A percentile compares a stretch with the other conserved stretches of the same genome.
phyloP scores from a whole-genome alignment of 768 basidiomycete species.

The Lentinula detonsa region DNA sequence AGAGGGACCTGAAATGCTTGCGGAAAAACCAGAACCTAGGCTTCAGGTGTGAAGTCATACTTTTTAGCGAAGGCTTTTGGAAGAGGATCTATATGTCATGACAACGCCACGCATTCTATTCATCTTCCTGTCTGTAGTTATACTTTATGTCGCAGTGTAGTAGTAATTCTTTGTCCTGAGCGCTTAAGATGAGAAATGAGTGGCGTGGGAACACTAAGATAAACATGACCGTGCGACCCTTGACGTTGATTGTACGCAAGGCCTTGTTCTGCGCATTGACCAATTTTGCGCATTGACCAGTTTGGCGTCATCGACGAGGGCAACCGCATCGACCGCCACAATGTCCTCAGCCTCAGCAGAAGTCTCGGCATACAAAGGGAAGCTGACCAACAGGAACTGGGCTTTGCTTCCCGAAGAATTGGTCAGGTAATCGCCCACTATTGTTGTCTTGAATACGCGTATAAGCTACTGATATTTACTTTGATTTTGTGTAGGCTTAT shows the following conservation, averaged over 20 bases:
- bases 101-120: too few species aligned
- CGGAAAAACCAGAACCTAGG: neutral
- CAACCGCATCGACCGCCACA: neutral
- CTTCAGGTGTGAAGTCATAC: neutral
- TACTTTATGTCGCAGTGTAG: too few species aligned
- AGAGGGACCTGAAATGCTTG: neutral
- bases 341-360: neutral
- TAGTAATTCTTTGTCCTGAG: neutral
- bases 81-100: too few species aligned
- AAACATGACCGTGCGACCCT: neutral
- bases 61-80: too few species aligned
- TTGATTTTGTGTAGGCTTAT: neutral
- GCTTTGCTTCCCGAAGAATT: constrained; percentile 4
- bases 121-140: too few species aligned
- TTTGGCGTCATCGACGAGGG: constrained; percentile 3
- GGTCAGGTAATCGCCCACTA: neutral
- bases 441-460: neutral
- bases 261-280: neutral
- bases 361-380: neutral
- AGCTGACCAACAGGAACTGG: constrained; percentile 1
- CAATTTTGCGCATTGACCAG: constrained; percentile 5
- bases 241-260: neutral
- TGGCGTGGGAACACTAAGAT: neutral
- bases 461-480: neutral
- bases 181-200: neutral